A percentile compares a stretch with the other conserved stretches of the same genome.
phyloP scores from a whole-genome alignment of 768 basidiomycete species.

The Guyanaporus albipodus region DNA sequence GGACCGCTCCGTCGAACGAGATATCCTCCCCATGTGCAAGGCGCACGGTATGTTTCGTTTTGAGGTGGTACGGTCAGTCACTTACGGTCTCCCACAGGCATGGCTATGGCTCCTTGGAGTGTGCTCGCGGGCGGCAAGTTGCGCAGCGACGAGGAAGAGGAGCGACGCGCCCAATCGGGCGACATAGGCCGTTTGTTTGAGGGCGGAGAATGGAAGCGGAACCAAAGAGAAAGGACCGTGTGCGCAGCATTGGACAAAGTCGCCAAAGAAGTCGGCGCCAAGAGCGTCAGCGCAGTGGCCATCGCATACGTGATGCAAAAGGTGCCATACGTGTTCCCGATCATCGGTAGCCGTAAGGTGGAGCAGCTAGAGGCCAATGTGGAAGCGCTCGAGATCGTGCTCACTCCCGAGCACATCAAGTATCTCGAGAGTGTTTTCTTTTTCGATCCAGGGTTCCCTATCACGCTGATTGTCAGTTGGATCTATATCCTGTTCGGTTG shows the following conservation, averaged over 20 bases:
- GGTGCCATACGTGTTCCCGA: slow-evolving; percentile 48
- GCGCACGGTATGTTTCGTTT: slow-evolving; percentile 16
- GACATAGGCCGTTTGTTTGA: neutral
- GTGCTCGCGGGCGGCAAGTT: slow-evolving; percentile 35
- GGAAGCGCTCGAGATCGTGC: slow-evolving; percentile 45
- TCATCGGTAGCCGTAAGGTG: slow-evolving; percentile 49
- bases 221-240: slow-evolving; percentile 40
- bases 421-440: slow-evolving; percentile 40
- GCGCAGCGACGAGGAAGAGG: slow-evolving; percentile 31
- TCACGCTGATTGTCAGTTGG: slow-evolving; percentile 25
- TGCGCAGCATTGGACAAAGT: slow-evolving; percentile 47
- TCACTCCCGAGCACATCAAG: slow-evolving; percentile 43
- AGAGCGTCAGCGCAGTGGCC: slow-evolving; percentile 40
- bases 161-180: slow-evolving; percentile 22
- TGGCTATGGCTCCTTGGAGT: slow-evolving; percentile 37
- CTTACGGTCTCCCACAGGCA: slow-evolving; percentile 4
- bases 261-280: slow-evolving; percentile 45
- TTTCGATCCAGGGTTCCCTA: slow-evolving; percentile 47
- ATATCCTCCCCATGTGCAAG: slow-evolving; percentile 37
- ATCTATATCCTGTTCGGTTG: neutral
- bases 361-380: slow-evolving; percentile 49
- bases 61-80: neutral
- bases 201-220: slow-evolving; percentile 40
- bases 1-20: slow-evolving; percentile 40
- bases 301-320: slow-evolving; percentile 55